These are phyloP conservation scores for Euryodendron excelsum DNA, from an alignment of 148 eudicot species.

Conservation along the genomic window DNA sequence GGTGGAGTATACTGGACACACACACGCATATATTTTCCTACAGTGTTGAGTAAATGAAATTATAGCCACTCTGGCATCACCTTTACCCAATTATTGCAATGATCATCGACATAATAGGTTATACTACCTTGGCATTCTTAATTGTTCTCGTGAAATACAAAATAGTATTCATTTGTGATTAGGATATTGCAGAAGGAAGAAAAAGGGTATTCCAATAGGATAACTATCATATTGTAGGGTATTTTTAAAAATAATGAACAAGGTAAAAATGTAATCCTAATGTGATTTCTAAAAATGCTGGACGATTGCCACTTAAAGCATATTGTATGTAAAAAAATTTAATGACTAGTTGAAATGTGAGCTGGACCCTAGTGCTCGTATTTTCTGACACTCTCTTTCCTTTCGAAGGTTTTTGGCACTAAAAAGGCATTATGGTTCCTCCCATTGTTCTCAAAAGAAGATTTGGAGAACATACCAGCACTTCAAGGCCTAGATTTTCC, in stretches of 20 bases:
- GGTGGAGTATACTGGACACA: conserved; percentile 32
- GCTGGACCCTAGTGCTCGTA: neutral
- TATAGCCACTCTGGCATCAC: neutral
- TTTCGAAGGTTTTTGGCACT: conserved; percentile 72
- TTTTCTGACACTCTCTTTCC: neutral
- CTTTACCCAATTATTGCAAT: neutral
- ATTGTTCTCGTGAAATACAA: neutral
- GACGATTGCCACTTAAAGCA: neutral
- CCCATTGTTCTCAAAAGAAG: conserved; percentile 78
- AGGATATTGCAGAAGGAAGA: neutral
- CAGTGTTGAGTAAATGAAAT: neutral
- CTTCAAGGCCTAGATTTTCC: conserved; percentile 77
- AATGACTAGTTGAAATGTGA: neutral
- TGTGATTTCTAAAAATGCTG: neutral
- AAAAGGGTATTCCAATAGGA: neutral
- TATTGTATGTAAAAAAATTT: neutral
- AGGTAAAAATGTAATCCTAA: neutral
- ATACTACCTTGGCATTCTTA: neutral
- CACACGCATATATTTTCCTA: neutral
- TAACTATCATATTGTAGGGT: neutral
- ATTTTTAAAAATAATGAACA: neutral
- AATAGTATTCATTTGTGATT: neutral
- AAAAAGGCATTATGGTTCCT: conserved; percentile 73
- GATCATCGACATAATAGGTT: neutral
- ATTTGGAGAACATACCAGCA: conserved; percentile 63